These are phyloP conservation scores for Aspergillus ellipticus DNA, from an alignment of 495 filamentous ascomycete species.

Conservation along the genomic window DNA sequence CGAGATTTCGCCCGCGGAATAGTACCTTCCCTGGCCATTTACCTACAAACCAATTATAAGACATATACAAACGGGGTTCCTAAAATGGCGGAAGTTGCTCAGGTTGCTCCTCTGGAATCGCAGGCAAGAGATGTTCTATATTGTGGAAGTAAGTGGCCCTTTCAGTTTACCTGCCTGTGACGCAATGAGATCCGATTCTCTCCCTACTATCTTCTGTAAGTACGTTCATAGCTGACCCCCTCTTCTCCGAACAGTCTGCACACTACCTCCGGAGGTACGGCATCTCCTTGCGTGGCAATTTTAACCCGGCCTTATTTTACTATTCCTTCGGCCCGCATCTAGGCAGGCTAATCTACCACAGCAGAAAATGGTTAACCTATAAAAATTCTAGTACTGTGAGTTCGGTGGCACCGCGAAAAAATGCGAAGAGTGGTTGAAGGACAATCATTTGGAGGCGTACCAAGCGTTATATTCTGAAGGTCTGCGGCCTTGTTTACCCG, in stretches of 20 bases:
- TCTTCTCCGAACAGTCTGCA: constrained; percentile 62
- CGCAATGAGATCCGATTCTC: neutral
- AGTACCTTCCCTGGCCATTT: neutral
- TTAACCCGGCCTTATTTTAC: neutral
- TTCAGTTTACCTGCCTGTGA: constrained; percentile 7
- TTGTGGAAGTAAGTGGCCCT: constrained; percentile 64
- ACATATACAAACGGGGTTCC: neutral
- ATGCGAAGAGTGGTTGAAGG: constrained; percentile 91
- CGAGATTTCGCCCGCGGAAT: neutral
- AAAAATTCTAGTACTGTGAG: constrained; percentile 79
- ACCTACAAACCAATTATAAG: neutral
- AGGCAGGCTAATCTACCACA: constrained; percentile 1
- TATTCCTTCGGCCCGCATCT: neutral
- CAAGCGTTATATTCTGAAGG: constrained; percentile 78
- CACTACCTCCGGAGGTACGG: constrained; percentile 87
- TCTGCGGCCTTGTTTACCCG: constrained; percentile 22
- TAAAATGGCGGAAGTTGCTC: constrained; percentile 41
- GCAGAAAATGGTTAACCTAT: constrained; percentile 4
- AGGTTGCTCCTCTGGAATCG: constrained; percentile 43
- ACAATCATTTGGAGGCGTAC: constrained; percentile 69
- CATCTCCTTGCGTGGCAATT: neutral
- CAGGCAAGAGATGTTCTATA: constrained; percentile 69
- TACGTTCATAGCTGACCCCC: neutral
- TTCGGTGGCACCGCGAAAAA: constrained; percentile 98
- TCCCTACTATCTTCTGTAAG: neutral